Base-by-base conservation (phyloP, 192 early-diverging fungal species). In the Linderina pennispora region DNA sequence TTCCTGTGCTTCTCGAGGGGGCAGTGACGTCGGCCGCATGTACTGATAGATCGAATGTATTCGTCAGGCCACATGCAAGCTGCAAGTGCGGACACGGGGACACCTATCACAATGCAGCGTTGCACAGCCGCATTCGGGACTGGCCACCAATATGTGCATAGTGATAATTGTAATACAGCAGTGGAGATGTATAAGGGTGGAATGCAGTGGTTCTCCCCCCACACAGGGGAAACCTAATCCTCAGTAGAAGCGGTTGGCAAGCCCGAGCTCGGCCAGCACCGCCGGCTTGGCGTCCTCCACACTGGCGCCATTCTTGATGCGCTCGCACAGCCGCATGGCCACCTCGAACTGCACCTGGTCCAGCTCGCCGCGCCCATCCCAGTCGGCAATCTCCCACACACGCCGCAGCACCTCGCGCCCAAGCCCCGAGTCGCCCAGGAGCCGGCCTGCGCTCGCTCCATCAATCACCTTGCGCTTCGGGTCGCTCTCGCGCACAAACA, bases 331-430 rank as follows among this genome's bases (percentile, higher is more conserved):
- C 51, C 86, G 83, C 87, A 92, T 88, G 1, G 86, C 85, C 3
- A 89, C 86, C 24, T 82, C 74, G 59, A 91, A 92, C 68, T 92
- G 85, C 43, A 91, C 89, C 33, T 75, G 45, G 40, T 90, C 87
- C 52, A 92, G 62, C 40, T 87, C 88, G n/a, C 90, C 90, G 45
- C 86, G 81, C 16, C 58, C 51, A 45, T 86, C 84, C 86, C 87
- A 89, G 45, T 92, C 88, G 15, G 86, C 75, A 22, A 84, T 50
- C 32, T 70, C 58, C 87, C 89, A 91, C 7, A 92, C 69, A 43
- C 87, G 80, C 20, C 81, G 78, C 36, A 92, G 58, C 14, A 73
- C 36, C 23, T 80, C 75, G 21, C 71, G 79, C 3, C 83, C 69
- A 18, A 91, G 49, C 9, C 87, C 89, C 5, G 80, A 77, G 18